Evolutionary conservation across 139 green algal species (phyloP).

Genomic region (Chlamydomonas applanata): DNA sequence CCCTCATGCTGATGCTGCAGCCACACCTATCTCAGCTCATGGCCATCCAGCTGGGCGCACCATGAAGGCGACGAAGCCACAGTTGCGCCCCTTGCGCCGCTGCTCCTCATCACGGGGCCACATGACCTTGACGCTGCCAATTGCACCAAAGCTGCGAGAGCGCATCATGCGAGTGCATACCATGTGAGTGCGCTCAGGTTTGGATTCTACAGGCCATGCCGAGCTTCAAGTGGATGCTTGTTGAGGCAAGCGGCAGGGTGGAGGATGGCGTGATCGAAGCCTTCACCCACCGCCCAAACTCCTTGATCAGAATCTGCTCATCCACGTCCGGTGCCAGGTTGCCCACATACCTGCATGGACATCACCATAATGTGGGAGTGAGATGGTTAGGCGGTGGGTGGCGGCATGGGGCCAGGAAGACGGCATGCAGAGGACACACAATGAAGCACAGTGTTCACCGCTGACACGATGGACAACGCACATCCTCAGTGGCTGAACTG

Average conservation of each 20-base stretch:
- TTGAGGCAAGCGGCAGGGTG: not conserved
- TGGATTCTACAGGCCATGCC: too few species aligned
- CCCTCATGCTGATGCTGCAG: not conserved
- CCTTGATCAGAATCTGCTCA: slow-evolving; percentile 68
- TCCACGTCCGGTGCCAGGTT: slow-evolving; percentile 82
- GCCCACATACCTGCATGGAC: slow-evolving; percentile 61
- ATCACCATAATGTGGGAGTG: too few species aligned
- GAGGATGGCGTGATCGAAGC: not conserved
- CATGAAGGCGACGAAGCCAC: slow-evolving; percentile 98
- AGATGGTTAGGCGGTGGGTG: too few species aligned
- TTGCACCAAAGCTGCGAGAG: slow-evolving; percentile 71
- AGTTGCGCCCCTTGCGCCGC: slow-evolving; percentile 79
- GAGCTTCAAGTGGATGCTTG: not conserved
- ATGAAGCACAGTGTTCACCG: too few species aligned
- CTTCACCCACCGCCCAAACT: slow-evolving; percentile 74
- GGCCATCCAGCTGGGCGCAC: slow-evolving; percentile 44
- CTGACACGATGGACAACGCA: too few species aligned
- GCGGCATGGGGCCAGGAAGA: too few species aligned
- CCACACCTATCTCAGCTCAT: not conserved
- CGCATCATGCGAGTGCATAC: too few species aligned
- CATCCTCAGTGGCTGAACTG: too few species aligned
- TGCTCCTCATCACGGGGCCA: slow-evolving; percentile 96
- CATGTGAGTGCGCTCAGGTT: too few species aligned
- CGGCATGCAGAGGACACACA: too few species aligned
- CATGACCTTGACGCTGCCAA: slow-evolving; percentile 97